Conservation (phyloP, 2,329 filamentous ascomycete genomes). For the Knufia petricola region DNA sequence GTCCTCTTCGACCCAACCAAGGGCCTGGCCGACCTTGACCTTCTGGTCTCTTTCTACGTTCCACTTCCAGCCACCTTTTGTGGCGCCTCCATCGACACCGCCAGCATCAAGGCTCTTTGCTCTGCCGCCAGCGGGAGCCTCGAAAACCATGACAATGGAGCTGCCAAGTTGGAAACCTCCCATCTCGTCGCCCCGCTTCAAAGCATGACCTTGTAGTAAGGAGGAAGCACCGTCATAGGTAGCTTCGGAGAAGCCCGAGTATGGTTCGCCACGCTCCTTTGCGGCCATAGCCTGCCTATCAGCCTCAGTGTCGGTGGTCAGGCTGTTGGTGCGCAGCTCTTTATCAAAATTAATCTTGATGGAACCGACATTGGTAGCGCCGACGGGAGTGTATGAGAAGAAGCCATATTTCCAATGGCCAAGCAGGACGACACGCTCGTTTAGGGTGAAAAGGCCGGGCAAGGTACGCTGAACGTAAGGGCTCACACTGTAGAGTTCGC, state of each 20-base stretch:
- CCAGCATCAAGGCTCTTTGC: constrained; percentile 53
- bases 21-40: constrained; percentile 77
- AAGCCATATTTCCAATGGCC: constrained; percentile 96
- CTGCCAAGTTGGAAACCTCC: constrained; percentile 93
- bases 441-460: constrained; percentile 89
- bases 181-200: constrained; percentile 90
- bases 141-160: constrained; percentile 91
- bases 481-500: constrained; percentile 88
- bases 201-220: constrained; percentile 70
- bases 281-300: constrained; percentile 78
- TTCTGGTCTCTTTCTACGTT: constrained; percentile 75
- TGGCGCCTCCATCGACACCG: constrained; percentile 41
- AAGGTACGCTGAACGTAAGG: constrained; percentile 89
- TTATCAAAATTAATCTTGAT: constrained; percentile 96
- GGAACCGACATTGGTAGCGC: constrained; percentile 92
- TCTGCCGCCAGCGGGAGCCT: constrained; percentile 62
- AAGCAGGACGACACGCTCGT: constrained; percentile 87
- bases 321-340: constrained; percentile 82
- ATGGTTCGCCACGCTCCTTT: constrained; percentile 63
- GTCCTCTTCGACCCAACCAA: constrained; percentile 61
- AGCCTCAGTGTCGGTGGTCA: constrained; percentile 85
- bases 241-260: constrained; percentile 86
- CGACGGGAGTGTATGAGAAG: constrained; percentile 91
- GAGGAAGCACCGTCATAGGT: constrained; percentile 70
- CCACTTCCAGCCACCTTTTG: constrained; percentile 70